A percentile compares a stretch with the other conserved stretches of the same genome.
Conservation (phyloP, 768 basidiomycete species). For the Leccinum incarnatum region DNA sequence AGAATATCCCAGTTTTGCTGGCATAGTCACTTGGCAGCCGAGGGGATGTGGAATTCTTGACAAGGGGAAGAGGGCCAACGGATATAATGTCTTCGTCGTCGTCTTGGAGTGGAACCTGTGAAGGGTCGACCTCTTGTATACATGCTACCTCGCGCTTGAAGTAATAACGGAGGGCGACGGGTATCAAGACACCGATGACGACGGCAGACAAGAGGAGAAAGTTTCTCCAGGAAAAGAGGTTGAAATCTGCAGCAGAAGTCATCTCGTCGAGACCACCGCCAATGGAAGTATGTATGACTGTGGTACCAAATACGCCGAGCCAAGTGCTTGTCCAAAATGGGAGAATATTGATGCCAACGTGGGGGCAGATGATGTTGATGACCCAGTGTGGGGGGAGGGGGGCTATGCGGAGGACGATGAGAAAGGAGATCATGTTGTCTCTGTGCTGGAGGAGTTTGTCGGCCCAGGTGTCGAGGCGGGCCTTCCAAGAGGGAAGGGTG, state of each 20-base stretch:
- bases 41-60: constrained; percentile 39
- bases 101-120: constrained; percentile 36
- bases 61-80: constrained; percentile 48
- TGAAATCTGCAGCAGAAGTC: constrained; percentile 92
- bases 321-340: constrained; percentile 91
- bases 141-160: constrained; percentile 62
- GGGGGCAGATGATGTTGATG: constrained; percentile 88
- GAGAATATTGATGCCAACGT: constrained; percentile 80
- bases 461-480: constrained; percentile 78
- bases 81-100: constrained; percentile 52
- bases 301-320: constrained; percentile 86
- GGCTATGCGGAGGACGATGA: constrained; percentile 92
- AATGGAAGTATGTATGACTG: constrained; percentile 93
- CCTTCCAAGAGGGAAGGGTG: constrained; percentile 81
- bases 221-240: constrained; percentile 89
- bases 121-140: constrained; percentile 33
- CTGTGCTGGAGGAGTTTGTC: constrained; percentile 74
- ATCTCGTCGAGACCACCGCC: constrained; percentile 92
- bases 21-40: constrained; percentile 33
- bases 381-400: constrained; percentile 98
- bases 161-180: constrained; percentile 83
- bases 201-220: constrained; percentile 82
- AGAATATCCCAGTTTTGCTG: constrained; percentile 38
- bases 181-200: constrained; percentile 89
- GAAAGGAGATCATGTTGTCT: constrained; percentile 85